Conservation (phyloP, 805 yeast species). For the Phaffomyces antillensis region DNA sequence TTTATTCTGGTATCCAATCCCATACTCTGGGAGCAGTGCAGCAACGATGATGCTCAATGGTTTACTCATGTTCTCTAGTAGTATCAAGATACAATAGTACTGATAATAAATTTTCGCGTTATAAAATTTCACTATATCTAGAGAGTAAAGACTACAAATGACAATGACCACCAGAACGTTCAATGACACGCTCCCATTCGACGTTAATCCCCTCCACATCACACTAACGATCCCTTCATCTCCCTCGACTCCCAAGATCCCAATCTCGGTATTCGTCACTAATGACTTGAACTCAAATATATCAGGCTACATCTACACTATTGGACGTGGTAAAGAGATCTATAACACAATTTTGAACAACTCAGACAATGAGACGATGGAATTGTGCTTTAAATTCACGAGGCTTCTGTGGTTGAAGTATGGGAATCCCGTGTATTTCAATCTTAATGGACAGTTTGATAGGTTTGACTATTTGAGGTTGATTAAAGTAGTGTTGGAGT, state of each 20-base stretch:
- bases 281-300: conserved; percentile 25
- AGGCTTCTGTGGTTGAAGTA: conserved; percentile 34
- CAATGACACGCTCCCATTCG: conserved; percentile 9
- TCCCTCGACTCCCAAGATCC: conserved; percentile 16
- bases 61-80: too few relatives aligned
- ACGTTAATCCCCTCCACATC: conserved; percentile 10
- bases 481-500: conserved; percentile 23
- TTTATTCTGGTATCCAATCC: conserved; percentile 76
- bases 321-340: conserved; percentile 27
- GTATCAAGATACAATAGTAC: too few relatives aligned
- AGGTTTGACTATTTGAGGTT: conserved; percentile 27
- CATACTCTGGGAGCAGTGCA: conserved; percentile 68
- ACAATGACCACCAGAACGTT: conserved; percentile 1
- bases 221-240: conserved; percentile 9
- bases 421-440: conserved; percentile 37
- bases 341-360: conserved; percentile 36
- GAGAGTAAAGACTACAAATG: too few relatives aligned
- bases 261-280: conserved; percentile 32
- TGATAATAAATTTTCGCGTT: too few relatives aligned
- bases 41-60: conserved; percentile 59
- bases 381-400: conserved; percentile 37
- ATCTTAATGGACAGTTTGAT: conserved; percentile 33
- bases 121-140: too few relatives aligned
- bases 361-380: conserved; percentile 33
- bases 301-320: conserved; percentile 40